Evolutionary conservation across 2,329 filamentous ascomycete species (phyloP).

Genomic region (Fusarium veterinarium): DNA sequence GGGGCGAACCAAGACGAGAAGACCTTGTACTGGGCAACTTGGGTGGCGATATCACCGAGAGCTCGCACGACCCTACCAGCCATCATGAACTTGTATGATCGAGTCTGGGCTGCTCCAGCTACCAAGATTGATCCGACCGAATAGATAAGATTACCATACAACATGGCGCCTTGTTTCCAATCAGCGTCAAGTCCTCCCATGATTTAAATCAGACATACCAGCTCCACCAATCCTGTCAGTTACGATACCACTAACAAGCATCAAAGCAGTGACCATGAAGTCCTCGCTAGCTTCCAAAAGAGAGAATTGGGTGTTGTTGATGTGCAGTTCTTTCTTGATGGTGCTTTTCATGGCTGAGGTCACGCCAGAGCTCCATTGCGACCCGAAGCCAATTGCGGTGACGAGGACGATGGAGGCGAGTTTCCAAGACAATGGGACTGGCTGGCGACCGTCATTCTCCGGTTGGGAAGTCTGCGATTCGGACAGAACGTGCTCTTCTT

Average conservation of each 20-base stretch:
- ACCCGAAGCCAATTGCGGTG: constrained; percentile 66
- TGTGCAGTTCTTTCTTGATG: constrained; percentile 67
- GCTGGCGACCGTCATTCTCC: background rate
- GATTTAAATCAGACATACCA: constrained; percentile 31
- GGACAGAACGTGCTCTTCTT: background rate
- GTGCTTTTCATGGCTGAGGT: constrained; percentile 70
- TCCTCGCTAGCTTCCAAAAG: constrained; percentile 69
- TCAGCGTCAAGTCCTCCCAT: background rate
- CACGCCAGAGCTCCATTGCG: constrained; percentile 67
- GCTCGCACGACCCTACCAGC: constrained; percentile 65
- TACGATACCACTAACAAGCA: constrained; percentile 64
- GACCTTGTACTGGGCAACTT: constrained; percentile 72
- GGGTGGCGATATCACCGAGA: constrained; percentile 70
- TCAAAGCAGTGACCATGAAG: constrained; percentile 68
- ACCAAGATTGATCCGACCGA: constrained; percentile 67
- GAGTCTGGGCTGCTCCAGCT: constrained; percentile 64
- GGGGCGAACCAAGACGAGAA: constrained; percentile 73
- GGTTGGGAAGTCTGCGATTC: background rate
- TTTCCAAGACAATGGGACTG: constrained; percentile 29
- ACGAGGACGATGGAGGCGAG: constrained; percentile 58
- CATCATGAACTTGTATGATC: constrained; percentile 70
- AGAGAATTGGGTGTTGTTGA: constrained; percentile 69
- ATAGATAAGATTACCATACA: constrained; percentile 68
- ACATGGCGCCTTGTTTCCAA: constrained; percentile 24
- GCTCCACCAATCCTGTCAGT: constrained; percentile 69